Evolutionary conservation across 176 grass and related monocot species (phyloP), one percentile per base, ranked within the genome.

Genomic region (Avena atlantica): DNA sequence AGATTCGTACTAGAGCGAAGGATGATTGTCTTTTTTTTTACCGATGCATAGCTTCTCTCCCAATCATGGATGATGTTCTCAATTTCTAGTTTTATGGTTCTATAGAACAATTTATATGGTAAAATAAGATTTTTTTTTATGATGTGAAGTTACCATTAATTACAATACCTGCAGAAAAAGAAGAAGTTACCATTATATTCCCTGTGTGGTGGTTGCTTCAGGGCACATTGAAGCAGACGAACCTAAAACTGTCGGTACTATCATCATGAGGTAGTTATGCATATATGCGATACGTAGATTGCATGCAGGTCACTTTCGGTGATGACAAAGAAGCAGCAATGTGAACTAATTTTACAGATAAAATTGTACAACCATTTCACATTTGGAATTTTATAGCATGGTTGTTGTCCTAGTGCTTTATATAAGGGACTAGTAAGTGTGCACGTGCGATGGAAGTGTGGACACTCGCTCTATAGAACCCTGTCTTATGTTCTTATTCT

Each of bases 151-250:
- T 71, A 49, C 56, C 29, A 71, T 11, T 72, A n/a, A 29, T 29
- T 31, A 31, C 29, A 31, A 2, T 31, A 31, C 29, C 29, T 31
- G 29, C 29, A 31, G 29, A 31, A 31, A 31, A 31, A 31, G 67
- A 42, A 70, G 68, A 44, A 44, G 42, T 78, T 71, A 49, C 56
- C 29, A 64, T 11, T 72, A n/a, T 40, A 77, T 89, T 83, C 75
- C 70, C 75, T 37, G 55, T 12, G 59, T 62, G 36, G 73, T 70
- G 63, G 55, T 88, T 81, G 88, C 16, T 69, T 80, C 34, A 86
- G 83, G 78, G 59, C 78, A 71, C 83, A 76, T 79, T 86, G 71
- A 88, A 88, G 36, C 61, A 63, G 83, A 75, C 89, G 74, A 81
- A 74, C 65, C 55, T 24, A 58, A 70, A 70, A 89, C 42, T 86